These are phyloP conservation scores for Silene vulgaris DNA, from an alignment of 179 eudicot species.

Conservation along the genomic window DNA sequence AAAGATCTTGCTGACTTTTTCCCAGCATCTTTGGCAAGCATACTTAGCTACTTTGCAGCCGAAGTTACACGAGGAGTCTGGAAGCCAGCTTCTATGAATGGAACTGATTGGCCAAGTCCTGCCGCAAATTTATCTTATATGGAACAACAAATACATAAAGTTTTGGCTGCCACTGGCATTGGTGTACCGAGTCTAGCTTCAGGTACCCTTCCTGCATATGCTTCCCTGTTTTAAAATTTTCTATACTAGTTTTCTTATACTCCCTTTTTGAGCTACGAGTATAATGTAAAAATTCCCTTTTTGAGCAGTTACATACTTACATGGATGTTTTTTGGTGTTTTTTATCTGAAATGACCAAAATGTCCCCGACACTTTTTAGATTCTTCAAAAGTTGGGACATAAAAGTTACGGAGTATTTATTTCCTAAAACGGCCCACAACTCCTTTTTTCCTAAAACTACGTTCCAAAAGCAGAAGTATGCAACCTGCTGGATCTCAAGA, in stretches of 20 bases:
- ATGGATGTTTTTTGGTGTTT: no score
- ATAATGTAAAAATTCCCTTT: no score
- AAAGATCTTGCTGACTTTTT: constrained; percentile 96
- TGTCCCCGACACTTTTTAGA: neutral
- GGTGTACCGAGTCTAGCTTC: constrained; percentile 83
- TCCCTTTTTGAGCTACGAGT: no score
- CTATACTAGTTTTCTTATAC: no score
- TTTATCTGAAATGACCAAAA: neutral
- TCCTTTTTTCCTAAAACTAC: neutral
- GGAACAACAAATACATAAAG: constrained; percentile 84
- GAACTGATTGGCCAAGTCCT: constrained; percentile 99
- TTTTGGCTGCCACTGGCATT: constrained; percentile 87
- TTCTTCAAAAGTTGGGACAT: neutral
- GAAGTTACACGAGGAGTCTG: constrained; percentile 97
- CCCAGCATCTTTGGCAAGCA: constrained; percentile 90
- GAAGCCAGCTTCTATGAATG: constrained; percentile 96
- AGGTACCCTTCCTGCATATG: constrained; percentile 37
- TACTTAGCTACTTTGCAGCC: constrained; percentile 87
- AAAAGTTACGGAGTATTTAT: neutral
- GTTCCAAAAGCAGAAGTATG: neutral
- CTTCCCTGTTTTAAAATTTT: neutral
- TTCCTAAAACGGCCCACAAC: neutral
- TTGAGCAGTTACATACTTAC: no score
- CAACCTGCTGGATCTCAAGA: neutral
- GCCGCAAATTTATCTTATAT: constrained; percentile 83